Evolutionary conservation across 768 basidiomycete species (phyloP), one percentile per base, ranked within the genome.

Genomic region (Mycena leptocephala): DNA sequence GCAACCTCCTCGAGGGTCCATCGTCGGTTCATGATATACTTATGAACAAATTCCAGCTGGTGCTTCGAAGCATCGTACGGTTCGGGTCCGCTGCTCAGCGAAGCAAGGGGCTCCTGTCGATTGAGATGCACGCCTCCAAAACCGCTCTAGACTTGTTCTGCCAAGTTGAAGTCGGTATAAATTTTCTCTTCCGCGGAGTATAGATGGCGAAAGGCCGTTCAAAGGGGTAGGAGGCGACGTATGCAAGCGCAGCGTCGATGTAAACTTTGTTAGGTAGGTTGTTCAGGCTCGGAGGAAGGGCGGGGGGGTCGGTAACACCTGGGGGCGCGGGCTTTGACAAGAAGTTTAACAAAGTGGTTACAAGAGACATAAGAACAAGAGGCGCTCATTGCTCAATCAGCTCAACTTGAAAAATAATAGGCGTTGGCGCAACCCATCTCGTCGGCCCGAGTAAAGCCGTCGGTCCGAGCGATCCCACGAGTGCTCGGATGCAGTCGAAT

Each of bases 1-100:
- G 65, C 65, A 18, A 53, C 22, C 65, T 67, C 65, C 32, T 67
- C 48, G 3, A 67, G 28, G 7, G 32, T 53, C 65, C 65, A 67
- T 3, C 65, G 65, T 28, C 65, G 43, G 18, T 28, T 48, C 48
- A 67, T 35, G 46, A 67, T 22, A 32, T 53, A 20, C 13, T 46
- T 18, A n/a, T 22, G 65, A 11, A 67, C 32, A 18, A 67, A 67
- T 11, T 67, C 32, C 48, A 33, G 46, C 64, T 66, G 64, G 28
- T 66, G 20, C 20, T 53, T 28, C 32, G 64, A 30, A 28, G 64
- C 30, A 32, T 66, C 64, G 24, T 66, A 66, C 43, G 63, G 43
- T 37, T 37, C 24, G 32, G 43, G 28, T 66, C 16, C 28, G 18
- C 11, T 13, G 18, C 41, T 43, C 16, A 66, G 43, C 28, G 64